phyloP scores from a whole-genome alignment of 495 filamentous ascomycete genomes.

The Elasticomyces elasticus region DNA sequence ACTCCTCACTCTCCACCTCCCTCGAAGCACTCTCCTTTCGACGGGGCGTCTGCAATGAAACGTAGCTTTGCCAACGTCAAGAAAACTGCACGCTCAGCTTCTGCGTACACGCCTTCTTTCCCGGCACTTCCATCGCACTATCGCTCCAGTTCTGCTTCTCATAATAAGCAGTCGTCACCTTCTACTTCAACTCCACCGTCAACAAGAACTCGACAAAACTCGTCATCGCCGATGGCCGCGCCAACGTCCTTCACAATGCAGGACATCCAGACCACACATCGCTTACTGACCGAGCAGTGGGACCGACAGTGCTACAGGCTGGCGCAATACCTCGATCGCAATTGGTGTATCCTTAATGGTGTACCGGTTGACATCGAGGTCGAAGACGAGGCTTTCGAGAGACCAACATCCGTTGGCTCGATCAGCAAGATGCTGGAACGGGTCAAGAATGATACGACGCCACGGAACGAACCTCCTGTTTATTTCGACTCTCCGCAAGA shows the following conservation, averaged over 20 bases:
- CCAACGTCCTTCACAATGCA: constrained; percentile 25
- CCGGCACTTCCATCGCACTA: constrained; percentile 5
- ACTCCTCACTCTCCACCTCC: constrained; percentile 21
- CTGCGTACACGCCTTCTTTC: constrained; percentile 16
- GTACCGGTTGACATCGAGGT: constrained; percentile 26
- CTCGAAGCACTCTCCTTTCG: neutral
- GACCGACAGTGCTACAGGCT: constrained; percentile 48
- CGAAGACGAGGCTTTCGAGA: constrained; percentile 32
- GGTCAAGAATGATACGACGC: constrained; percentile 31
- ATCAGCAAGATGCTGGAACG: constrained; percentile 30
- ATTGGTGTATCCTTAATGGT: constrained; percentile 47
- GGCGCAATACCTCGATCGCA: constrained; percentile 50
- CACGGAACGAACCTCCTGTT: constrained; percentile 27
- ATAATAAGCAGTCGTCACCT: neutral
- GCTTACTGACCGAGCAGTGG: constrained; percentile 53
- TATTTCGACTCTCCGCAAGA: constrained; percentile 21
- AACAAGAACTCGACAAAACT: neutral
- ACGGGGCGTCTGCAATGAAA: constrained; percentile 2
- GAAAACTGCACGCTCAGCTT: constrained; percentile 12
- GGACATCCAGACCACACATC: constrained; percentile 37
- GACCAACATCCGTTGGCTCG: constrained; percentile 24
- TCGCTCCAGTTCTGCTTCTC: constrained; percentile 1
- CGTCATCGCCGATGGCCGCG: constrained; percentile 6
- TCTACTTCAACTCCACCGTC: constrained; percentile 1
- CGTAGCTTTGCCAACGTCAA: constrained; percentile 8